These are phyloP conservation scores for Leccinellum luteum DNA, from an alignment of 768 basidiomycete species.

Conservation along the genomic window DNA sequence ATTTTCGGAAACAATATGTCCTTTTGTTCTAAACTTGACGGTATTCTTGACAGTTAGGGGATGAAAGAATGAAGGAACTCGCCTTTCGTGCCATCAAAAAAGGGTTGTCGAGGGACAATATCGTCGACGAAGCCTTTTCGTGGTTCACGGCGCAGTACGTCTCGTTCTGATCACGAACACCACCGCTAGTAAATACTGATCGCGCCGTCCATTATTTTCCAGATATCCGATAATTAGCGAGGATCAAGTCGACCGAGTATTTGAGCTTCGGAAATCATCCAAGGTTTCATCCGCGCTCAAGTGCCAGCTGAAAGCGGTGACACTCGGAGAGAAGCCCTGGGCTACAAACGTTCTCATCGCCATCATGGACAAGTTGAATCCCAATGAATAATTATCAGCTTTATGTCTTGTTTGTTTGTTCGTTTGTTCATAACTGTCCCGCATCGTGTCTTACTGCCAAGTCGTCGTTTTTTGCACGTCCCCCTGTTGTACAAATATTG, in stretches of 20 bases:
- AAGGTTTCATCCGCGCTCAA: constrained; percentile 23
- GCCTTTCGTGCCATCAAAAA: constrained; percentile 24
- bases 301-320: constrained; percentile 20
- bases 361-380: constrained; percentile 25
- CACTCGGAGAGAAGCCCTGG: constrained; percentile 29
- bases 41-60: constrained; percentile 17
- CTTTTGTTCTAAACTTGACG: neutral
- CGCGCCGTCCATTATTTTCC: neutral
- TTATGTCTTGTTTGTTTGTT: constrained; percentile 1
- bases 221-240: constrained; percentile 15
- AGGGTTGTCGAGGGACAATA: constrained; percentile 24
- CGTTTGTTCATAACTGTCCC: neutral
- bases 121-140: constrained; percentile 29
- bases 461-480: neutral
- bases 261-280: constrained; percentile 19
- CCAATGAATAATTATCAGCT: neutral
- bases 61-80: constrained; percentile 26
- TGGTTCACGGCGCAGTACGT: constrained; percentile 33
- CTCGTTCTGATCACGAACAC: neutral
- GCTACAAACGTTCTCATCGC: constrained; percentile 18
- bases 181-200: neutral
- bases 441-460: neutral
- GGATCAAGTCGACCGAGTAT: constrained; percentile 20
- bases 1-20: neutral
- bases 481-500: neutral